These are phyloP conservation scores for Pythium apleroticum DNA, from an alignment of 352 stramenopile species.

Conservation along the genomic window DNA sequence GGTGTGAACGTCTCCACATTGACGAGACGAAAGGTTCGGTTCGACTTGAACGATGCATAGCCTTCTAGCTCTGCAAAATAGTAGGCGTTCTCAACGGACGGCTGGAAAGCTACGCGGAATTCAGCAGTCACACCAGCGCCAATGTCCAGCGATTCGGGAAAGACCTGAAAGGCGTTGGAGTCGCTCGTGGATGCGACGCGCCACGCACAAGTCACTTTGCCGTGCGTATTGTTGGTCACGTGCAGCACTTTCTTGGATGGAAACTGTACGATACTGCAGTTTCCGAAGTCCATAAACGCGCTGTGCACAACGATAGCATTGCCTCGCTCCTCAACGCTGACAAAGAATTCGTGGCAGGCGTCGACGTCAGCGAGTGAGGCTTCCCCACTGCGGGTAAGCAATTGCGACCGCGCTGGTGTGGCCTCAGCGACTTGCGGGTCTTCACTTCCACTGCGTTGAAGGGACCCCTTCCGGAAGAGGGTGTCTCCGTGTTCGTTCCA, in stretches of 20 bases:
- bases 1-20: constrained; percentile 91
- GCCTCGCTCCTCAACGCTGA: constrained; percentile 51
- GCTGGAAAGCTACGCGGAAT: constrained; percentile 86
- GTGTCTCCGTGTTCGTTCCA: constrained; percentile 66
- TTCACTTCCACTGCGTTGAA: constrained; percentile 33
- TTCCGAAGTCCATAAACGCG: constrained; percentile 80
- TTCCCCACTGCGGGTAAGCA: constrained; percentile 87
- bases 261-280: constrained; percentile 51
- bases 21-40: constrained; percentile 92
- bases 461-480: constrained; percentile 60
- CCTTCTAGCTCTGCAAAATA: constrained; percentile 90
- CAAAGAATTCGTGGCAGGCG: constrained; percentile 85
- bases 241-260: constrained; percentile 68
- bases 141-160: constrained; percentile 78
- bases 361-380: constrained; percentile 69
- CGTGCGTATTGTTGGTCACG: constrained; percentile 86
- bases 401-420: constrained; percentile 20
- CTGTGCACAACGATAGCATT: constrained; percentile 53
- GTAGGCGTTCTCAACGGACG: constrained; percentile 76
- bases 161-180: constrained; percentile 62
- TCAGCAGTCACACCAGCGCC: constrained; percentile 60
- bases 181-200: constrained; percentile 41
- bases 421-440: neutral
- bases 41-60: constrained; percentile 91
- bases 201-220: constrained; percentile 84